Base-by-base conservation (phyloP, 345 rosid genomes). In the Melastoma malabathricum region DNA sequence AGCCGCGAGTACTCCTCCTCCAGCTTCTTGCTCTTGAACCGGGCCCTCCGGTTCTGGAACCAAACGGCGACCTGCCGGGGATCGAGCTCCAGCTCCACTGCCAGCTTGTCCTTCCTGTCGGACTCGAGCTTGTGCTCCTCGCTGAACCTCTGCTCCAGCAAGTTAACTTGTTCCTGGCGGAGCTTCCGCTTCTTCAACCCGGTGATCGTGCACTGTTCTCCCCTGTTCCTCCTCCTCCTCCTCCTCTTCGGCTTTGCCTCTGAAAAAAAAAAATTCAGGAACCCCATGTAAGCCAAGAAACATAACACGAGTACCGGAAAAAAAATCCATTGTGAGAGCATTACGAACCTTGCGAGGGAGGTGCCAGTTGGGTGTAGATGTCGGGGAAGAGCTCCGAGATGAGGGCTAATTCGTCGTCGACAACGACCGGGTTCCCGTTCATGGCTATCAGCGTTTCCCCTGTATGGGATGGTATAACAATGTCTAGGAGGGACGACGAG, bases 61-160 rank as follows among this genome's bases (percentile, higher is more conserved):
- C 98, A 92, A 18, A 92, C 87, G 5, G 97, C 98, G 1, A 92
- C 98, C 27, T 92, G 98, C 41, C 95, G 85, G 15, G 98, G 86
- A 22, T 84, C 86, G 34, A 92, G 84, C 4, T 93, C 95, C 1
- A 88, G 76, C 60, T 92, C 96, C 3, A 59, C 55, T 8, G 99
- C 95, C 1, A 92, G 64, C 71, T 70, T 71, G 51, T 81, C 84
- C 50, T 92, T 92, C 50, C 95, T 76, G 50, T 82, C 95, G 6
- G 97, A 73, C 63, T 88, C 97, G 2, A 92, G 64, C 64, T 92
- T 92, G 48, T 79, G 89, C 51, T 92, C 99, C 20, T 64, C 62
- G 0, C 75, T 88, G 29, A 87, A 92, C 53, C 69, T 75, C 15
- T 57, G 55, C 55, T 92, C 99, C 1, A 92, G 78, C 43, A 84